Base-by-base conservation (phyloP, 2,329 filamentous ascomycete genomes). In the Mariannaea elegans region DNA sequence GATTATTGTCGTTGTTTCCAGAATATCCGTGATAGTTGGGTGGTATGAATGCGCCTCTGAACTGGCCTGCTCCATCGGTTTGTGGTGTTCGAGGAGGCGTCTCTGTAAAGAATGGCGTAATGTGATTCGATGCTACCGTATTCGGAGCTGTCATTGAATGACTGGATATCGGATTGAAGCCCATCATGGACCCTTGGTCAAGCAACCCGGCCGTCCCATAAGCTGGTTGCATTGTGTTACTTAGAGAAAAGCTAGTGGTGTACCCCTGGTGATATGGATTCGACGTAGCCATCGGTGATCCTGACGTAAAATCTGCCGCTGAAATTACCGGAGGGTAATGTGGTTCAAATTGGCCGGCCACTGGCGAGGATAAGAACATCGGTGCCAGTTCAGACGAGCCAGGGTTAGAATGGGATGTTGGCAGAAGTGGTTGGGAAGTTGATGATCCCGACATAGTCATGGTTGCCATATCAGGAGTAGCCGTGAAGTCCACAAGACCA, bases 41-140 rank as follows among this genome's bases (percentile, higher is more conserved):
- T 24, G 41, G 50, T 16, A 29, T 7, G 19, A 45, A 46, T 24
- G 50, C 27, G 18, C 21, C 21, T 29, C 31, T 47, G 14, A 38
- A 38, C 14, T 57, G 54, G 19, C n/a, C 24, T 29, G 44, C 32
- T 8, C 10, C 31, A 14, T 44, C n/a, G 18, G 14, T 16, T 13
- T 32, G 46, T 3, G 39, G 19, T 7, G 46, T 51, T 32, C 54
- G 54, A 51, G 54, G 54, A n/a, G 29, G 39, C 39, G 50, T 45
- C 6, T 50, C 38, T 31, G 54, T 12, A 14, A 57, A 7, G 5
- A 34, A 0, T 1, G 29, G 41, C 23, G 13, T 7, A 13, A 46
- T 19, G 3, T 50, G 39, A 14, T 38, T 24, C 6, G 54, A 23
- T 13, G 29, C 23, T 16, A 39, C 32, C 7, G 39, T 16, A 9